phyloP scores from a whole-genome alignment of 352 stramenopile species.

The Phytophthora rubi region DNA sequence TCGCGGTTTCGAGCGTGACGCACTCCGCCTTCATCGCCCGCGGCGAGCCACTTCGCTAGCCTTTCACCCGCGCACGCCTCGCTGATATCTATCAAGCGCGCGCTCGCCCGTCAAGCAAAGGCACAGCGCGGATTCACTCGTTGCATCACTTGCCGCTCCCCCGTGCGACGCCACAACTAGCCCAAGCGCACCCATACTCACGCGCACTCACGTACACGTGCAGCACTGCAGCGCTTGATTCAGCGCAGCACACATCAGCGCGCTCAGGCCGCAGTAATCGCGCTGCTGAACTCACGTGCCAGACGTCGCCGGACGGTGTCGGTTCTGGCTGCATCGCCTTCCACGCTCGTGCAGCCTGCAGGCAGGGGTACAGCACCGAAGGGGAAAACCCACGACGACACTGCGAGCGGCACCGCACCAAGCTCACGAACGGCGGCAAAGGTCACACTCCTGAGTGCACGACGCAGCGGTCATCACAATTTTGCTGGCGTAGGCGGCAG shows the following conservation, averaged over 20 bases:
- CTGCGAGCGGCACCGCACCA: background rate
- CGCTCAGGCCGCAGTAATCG: constrained; percentile 22
- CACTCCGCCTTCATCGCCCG: constrained; percentile 1
- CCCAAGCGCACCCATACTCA: constrained; percentile 16
- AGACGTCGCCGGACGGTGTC: constrained; percentile 19
- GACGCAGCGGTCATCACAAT: background rate
- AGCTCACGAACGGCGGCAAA: background rate
- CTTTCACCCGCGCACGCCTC: constrained; percentile 4
- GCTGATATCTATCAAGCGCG: constrained; percentile 30
- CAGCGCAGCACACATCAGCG: background rate
- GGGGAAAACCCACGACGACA: background rate
- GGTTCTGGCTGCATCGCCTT: constrained; percentile 21
- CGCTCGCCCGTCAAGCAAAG: background rate
- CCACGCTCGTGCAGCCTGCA: background rate
- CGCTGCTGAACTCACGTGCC: constrained; percentile 20
- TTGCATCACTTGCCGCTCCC: background rate
- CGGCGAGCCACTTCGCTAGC: background rate
- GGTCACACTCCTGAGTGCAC: background rate
- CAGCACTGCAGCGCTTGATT: background rate
- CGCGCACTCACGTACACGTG: constrained; percentile 6
- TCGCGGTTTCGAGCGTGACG: constrained; percentile 15
- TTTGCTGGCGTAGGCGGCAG: background rate
- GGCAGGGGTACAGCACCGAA: background rate
- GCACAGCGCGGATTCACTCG: background rate
- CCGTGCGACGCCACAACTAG: constrained; percentile 17